Base-by-base conservation (phyloP, 495 filamentous ascomycete genomes). In the Chaetomium cochliodes region DNA sequence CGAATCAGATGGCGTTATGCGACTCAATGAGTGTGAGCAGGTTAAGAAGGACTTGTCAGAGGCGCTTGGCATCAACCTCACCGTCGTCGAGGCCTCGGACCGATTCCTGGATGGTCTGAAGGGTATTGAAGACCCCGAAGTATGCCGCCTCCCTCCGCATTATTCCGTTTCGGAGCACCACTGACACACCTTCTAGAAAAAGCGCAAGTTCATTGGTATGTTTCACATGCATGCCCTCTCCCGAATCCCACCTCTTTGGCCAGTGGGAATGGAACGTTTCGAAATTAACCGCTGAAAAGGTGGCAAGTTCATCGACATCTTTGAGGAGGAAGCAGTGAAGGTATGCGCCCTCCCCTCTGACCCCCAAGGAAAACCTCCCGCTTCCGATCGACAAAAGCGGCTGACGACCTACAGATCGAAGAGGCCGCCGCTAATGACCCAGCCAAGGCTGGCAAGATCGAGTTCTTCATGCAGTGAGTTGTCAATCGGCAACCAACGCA, bases 31-130 rank as follows among this genome's bases (percentile, higher is more conserved):
- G 77, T 92, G 88, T 67, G 78, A 87, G 67, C 78, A 84, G 67
- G 94, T 97, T 44, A 84, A 96, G 69, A 78, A 92, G 74, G 89
- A 85, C 0, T 81, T 98, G 20, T 81, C 81, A 0, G 72, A 92
- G 71, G 85, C 92, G 47, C 82, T 98, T 0, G 91, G 91, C 16
- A 96, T 98, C 71, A 92, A 96, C 73, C 80, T 98, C 16, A 96
- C 91, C 0, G 89, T 98, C 51, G 85, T 94, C 6, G 90, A 98
- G 70, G 93, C 88, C 13, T 80, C 84, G 20, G 80, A 93, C 67
- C 78, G 80, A 18, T 98, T 98, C 80, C 75, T 97, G 23, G 76
- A 73, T 11, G 79, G 86, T 18, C 82, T 98, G 11, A 87, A 87
- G 74, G 93, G 91, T 28, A 85, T 94, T 44, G 69, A 69, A 0